Conservation (phyloP, 129 eudicot species). For the Apium graveolens region DNA sequence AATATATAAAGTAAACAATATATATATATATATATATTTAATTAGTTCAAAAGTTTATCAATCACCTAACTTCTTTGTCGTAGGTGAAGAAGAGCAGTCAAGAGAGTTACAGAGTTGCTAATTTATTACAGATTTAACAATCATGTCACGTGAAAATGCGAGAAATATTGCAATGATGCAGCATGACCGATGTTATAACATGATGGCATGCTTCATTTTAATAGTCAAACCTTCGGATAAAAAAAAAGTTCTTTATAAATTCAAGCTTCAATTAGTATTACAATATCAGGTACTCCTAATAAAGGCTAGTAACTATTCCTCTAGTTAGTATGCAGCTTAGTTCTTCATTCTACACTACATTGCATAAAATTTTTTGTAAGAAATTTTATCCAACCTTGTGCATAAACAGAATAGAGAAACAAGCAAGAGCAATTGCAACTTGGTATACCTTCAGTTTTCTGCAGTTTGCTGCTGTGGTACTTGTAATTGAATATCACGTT, state of each 20-base stretch:
- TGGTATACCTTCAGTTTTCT: constrained; percentile 75
- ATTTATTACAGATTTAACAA: not conserved
- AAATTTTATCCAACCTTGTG: not conserved
- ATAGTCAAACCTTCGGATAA: not conserved
- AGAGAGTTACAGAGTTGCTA: not conserved
- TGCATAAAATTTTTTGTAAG: not conserved
- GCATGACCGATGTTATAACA: not conserved
- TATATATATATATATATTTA: not conserved
- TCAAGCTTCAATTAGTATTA: not conserved
- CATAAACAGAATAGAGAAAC: not conserved
- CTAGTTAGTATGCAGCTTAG: not conserved
- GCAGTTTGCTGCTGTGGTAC: constrained; percentile 63
- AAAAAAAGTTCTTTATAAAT: not conserved
- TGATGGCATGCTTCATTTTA: not conserved
- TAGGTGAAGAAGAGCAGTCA: not conserved
- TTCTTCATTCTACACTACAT: not conserved
- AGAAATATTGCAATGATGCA: not conserved
- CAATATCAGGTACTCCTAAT: not conserved
- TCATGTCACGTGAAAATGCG: not conserved
- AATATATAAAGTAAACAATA: not conserved
- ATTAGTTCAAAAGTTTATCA: not conserved
- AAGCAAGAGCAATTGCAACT: not conserved
- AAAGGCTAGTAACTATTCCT: not conserved
- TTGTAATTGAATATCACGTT: constrained; percentile 81
- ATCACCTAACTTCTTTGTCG: not conserved